phyloP scores from a whole-genome alignment of 331 rosid genomes.

The Phaseolus coccineus region DNA sequence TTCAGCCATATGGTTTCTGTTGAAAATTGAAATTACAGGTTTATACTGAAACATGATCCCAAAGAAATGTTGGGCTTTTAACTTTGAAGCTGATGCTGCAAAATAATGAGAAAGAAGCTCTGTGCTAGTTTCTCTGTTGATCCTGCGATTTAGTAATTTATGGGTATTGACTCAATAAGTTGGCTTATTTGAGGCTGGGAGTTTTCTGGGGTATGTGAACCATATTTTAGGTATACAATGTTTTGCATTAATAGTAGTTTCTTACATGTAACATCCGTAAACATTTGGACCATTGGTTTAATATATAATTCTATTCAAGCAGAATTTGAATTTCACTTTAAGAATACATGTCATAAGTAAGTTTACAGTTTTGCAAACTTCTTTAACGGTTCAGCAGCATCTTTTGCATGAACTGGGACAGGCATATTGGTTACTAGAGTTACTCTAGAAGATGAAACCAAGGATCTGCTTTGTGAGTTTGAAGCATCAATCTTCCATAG shows the following conservation, averaged over 20 bases:
- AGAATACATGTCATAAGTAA: neutral
- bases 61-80: conserved; percentile 1
- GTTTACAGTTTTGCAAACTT: conserved; percentile 60
- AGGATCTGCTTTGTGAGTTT: conserved; percentile 50
- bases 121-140: neutral
- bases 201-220: neutral
- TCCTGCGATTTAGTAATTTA: neutral
- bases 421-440: conserved; percentile 79
- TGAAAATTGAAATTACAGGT: conserved; percentile 29
- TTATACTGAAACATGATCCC: neutral
- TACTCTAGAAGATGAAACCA: conserved; percentile 79
- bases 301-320: conserved; percentile 19
- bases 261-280: neutral
- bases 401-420: conserved; percentile 69
- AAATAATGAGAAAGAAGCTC: conserved; percentile 23
- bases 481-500: conserved; percentile 76
- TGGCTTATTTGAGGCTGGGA: neutral
- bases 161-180: neutral
- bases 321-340: neutral
- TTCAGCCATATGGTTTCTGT: conserved; percentile 7
- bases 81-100: conserved; percentile 27
- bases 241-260: no score
- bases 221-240: no score
- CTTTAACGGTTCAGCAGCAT: conserved; percentile 58
- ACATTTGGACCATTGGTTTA: conserved; percentile 3